Conservation (phyloP, 768 basidiomycete genomes). For the Podaxis sp. region DNA sequence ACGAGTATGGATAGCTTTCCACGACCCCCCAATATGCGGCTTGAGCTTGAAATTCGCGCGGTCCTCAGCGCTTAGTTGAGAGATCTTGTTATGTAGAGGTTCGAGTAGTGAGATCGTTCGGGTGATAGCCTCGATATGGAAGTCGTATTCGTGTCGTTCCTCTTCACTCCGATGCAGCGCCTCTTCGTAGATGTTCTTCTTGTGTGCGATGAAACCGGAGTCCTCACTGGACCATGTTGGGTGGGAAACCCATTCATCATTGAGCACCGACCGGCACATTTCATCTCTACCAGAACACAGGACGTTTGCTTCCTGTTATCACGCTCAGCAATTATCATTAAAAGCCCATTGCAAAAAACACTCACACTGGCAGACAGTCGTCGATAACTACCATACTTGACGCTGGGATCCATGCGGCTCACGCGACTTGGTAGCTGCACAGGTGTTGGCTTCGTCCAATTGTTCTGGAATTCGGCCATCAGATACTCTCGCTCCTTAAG, state of each 20-base stretch:
- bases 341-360: slow-evolving; percentile 19
- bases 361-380: slow-evolving; percentile 77
- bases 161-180: slow-evolving; percentile 96
- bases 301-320: slow-evolving; percentile 74
- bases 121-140: slow-evolving; percentile 93
- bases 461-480: slow-evolving; percentile 47
- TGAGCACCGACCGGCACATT: slow-evolving; percentile 94
- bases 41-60: slow-evolving; percentile 81
- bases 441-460: slow-evolving; percentile 52
- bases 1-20: slow-evolving; percentile 89
- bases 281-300: slow-evolving; percentile 94
- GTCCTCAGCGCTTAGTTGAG: slow-evolving; percentile 76
- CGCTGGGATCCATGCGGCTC: slow-evolving; percentile 64
- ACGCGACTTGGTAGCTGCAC: slow-evolving; percentile 43
- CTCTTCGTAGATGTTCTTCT: slow-evolving; percentile 96
- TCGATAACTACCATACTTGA: slow-evolving; percentile 87
- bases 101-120: slow-evolving; percentile 91
- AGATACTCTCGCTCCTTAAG: slow-evolving; percentile 58
- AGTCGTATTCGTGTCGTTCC: slow-evolving; percentile 98
- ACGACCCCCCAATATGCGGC: slow-evolving; percentile 81
- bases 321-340: background rate
- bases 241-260: slow-evolving; percentile 98
- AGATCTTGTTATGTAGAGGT: slow-evolving; percentile 86
- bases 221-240: slow-evolving; percentile 96
- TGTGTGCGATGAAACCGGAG: slow-evolving; percentile 84